phyloP scores from a whole-genome alignment of 768 basidiomycete species.

The Agrocybe praecox region DNA sequence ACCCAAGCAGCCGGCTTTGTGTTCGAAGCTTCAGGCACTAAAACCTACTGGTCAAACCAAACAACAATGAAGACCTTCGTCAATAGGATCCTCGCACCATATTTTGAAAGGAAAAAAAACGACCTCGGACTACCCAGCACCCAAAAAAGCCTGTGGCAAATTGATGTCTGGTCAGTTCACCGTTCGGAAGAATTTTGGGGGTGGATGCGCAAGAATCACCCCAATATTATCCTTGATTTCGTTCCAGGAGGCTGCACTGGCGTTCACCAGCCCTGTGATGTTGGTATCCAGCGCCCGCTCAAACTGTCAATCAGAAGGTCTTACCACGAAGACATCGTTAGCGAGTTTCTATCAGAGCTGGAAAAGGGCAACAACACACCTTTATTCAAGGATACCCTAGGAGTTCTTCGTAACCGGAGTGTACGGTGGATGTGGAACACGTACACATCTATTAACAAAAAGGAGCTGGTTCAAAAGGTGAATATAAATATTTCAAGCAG shows the following conservation, averaged over 20 bases:
- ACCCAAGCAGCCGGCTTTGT: constrained; percentile 17
- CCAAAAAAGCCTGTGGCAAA: constrained; percentile 19
- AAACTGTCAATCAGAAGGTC: constrained; percentile 33
- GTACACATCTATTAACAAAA: constrained; percentile 26
- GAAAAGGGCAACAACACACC: constrained; percentile 17
- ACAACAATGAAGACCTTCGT: constrained; percentile 23
- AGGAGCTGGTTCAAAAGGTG: constrained; percentile 31
- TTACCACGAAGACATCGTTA: constrained; percentile 33
- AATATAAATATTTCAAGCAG: no score
- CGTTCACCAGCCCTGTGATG: constrained; percentile 31
- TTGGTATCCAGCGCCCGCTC: constrained; percentile 36
- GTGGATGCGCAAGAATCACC: constrained; percentile 31
- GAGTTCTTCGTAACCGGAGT: constrained; percentile 19
- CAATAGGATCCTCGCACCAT: constrained; percentile 24
- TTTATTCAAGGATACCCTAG: neutral
- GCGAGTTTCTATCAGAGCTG: constrained; percentile 26
- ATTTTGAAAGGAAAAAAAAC: constrained; percentile 11
- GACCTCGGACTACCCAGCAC: constrained; percentile 15
- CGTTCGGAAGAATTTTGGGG: constrained; percentile 34
- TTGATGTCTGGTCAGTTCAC: constrained; percentile 41
- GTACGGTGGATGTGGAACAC: constrained; percentile 35
- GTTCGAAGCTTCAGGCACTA: constrained; percentile 23
- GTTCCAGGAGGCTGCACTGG: constrained; percentile 37
- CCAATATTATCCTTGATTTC: constrained; percentile 28
- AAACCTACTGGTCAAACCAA: constrained; percentile 27